These are phyloP conservation scores for Tulasnella sp. DNA, from an alignment of 768 basidiomycete genomes.

Conservation along the genomic window DNA sequence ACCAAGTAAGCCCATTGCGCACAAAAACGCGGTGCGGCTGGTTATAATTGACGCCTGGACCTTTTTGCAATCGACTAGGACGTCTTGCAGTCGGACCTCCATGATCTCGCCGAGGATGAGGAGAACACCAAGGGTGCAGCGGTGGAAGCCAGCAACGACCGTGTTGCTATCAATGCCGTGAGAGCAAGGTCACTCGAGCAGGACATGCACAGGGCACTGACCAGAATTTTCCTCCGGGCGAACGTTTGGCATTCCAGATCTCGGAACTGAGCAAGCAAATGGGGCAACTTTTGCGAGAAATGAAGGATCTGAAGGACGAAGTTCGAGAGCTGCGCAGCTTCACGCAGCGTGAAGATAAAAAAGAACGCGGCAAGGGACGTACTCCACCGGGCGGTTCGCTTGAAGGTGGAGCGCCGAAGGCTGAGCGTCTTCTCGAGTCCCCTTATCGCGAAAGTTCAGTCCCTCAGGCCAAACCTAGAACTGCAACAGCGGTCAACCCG, in stretches of 20 bases:
- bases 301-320: background rate
- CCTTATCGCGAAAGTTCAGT: background rate
- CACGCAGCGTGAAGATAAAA: background rate
- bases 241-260: background rate
- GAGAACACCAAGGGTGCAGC: background rate
- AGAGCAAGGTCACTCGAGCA: background rate
- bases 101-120: background rate
- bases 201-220: background rate
- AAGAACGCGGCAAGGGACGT: background rate
- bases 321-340: background rate
- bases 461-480: background rate
- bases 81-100: background rate
- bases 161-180: background rate
- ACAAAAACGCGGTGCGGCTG: background rate
- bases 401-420: background rate
- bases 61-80: background rate
- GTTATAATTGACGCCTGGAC: background rate
- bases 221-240: background rate
- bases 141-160: background rate
- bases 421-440: background rate
- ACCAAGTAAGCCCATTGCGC: background rate
- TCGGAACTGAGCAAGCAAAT: background rate
- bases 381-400: background rate
- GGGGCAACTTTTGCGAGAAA: background rate
- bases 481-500: background rate